phyloP scores from a whole-genome alignment of 176 grass and related monocot species.

The Eragrostis nindensis region DNA sequence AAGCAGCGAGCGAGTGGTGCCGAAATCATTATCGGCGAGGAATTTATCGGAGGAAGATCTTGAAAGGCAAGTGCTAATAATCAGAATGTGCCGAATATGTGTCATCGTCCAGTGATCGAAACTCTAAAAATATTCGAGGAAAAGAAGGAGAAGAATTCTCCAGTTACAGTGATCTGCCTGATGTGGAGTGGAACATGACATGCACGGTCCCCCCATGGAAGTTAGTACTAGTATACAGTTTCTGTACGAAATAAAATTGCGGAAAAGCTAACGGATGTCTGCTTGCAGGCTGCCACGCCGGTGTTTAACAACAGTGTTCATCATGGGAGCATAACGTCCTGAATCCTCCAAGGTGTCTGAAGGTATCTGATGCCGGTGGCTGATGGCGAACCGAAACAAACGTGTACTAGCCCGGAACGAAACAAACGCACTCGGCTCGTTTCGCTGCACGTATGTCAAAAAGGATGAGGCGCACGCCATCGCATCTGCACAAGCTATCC shows the following conservation, averaged over 20 bases:
- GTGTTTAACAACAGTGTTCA: neutral
- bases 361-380: conserved; percentile 41
- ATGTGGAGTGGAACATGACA: conserved; percentile 36
- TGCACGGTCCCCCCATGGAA: conserved; percentile 6
- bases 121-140: conserved; percentile 24
- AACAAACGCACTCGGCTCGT: neutral
- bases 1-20: neutral
- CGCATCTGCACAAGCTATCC: conserved; percentile 16
- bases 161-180: neutral
- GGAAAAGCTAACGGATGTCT: neutral
- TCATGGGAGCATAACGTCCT: conserved; percentile 22
- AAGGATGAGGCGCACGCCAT: conserved; percentile 19
- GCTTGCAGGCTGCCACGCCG: conserved; percentile 16
- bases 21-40: neutral
- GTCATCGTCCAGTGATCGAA: neutral
- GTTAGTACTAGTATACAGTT: conserved; percentile 1
- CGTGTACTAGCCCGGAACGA: neutral
- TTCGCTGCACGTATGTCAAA: conserved; percentile 25
- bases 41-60: neutral
- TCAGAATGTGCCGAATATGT: neutral
- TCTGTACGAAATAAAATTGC: neutral
- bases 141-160: neutral
- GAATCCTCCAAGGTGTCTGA: conserved; percentile 52
- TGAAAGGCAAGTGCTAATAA: neutral
- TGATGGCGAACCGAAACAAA: conserved; percentile 44